Evolutionary conservation across 2,329 filamentous ascomycete genomes (phyloP).

Genomic region (Ramularia collo-cygni): DNA sequence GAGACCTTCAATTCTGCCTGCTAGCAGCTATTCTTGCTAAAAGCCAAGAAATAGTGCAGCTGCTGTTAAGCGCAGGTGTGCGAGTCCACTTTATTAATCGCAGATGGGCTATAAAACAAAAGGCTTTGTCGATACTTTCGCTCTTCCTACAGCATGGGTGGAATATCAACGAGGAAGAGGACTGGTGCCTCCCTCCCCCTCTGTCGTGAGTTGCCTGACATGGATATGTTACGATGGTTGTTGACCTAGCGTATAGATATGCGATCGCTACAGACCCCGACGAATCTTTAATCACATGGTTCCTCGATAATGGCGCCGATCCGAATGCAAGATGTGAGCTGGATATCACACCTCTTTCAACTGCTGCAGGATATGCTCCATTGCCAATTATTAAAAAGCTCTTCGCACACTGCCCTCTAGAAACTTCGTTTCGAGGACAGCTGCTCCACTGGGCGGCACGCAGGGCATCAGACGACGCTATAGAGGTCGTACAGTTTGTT

Average conservation of each 20-base stretch:
- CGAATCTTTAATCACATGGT: not conserved
- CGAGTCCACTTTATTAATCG: conserved; percentile 1
- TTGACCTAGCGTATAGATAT: conserved; percentile 3
- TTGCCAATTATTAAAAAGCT: not conserved
- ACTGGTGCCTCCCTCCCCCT: conserved; percentile 5
- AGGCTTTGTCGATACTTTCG: conserved; percentile 4
- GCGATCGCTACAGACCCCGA: conserved; percentile 1
- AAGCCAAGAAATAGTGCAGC: conserved; percentile 2
- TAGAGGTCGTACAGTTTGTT: not conserved
- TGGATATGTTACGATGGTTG: not conserved
- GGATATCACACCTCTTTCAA: conserved; percentile 4
- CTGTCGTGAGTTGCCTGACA: conserved; percentile 5
- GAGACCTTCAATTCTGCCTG: conserved; percentile 4
- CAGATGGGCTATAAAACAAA: conserved; percentile 3
- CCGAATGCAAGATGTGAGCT: conserved; percentile 1
- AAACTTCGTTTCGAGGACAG: not conserved
- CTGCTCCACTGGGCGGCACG: not conserved
- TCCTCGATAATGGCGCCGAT: conserved; percentile 2
- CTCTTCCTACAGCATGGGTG: conserved; percentile 4
- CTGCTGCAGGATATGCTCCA: not conserved
- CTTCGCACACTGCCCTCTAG: too few relatives aligned
- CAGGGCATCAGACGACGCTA: not conserved
- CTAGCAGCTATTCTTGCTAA: conserved; percentile 3
- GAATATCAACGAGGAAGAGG: conserved; percentile 8
- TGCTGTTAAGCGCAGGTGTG: conserved; percentile 3